Base-by-base conservation (phyloP, 768 basidiomycete genomes). In the Tricholoma bakamatsutake region DNA sequence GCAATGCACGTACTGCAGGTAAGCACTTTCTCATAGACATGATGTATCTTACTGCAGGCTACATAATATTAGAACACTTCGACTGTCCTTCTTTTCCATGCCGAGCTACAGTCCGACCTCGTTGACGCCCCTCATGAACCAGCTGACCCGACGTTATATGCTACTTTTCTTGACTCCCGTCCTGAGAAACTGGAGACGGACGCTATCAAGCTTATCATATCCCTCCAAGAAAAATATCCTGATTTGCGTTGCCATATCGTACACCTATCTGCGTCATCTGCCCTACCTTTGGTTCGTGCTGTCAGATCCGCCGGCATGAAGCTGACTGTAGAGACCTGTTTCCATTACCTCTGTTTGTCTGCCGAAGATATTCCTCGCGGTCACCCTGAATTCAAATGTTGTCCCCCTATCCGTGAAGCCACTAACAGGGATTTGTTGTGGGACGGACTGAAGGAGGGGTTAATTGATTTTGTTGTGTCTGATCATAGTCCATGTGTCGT, bases 281-380 rank as follows among this genome's bases (percentile, higher is more conserved):
- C 93, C 5, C 80, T 99, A 17, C 90, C 87, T 3, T 61, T 82
- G 37, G 83, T 98, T 57, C 81, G 82, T 40, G 75, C 80, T 47
- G 93, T 94, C 4, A 84, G 78, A 62, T 67, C 73, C 1, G 72
- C 80, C 1, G 83, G 87, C 0, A 70, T 83, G 33, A 84, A 85
- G 8, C 73, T 99, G 51, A 93, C 93, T 0, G 91, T 93, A 50
- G 96, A 99, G 76, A 99, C 96, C 0, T 98, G 95, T 70, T 98
- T 96, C 73, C 96, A 99, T 70, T 99, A 99, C 73, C 83, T 98
- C 18, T 84, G 84, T 62, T 81, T 97, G 7, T 75, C 80, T 39
- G 79, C 93, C 0, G 80, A 84, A 53, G 71, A 81, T 47, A 87
- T 97, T 56, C 92, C 91, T 5, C 67, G 79, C 55, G 87, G 88